Conservation (phyloP, 352 stramenopile genomes). For the Phytophthora litchii region DNA sequence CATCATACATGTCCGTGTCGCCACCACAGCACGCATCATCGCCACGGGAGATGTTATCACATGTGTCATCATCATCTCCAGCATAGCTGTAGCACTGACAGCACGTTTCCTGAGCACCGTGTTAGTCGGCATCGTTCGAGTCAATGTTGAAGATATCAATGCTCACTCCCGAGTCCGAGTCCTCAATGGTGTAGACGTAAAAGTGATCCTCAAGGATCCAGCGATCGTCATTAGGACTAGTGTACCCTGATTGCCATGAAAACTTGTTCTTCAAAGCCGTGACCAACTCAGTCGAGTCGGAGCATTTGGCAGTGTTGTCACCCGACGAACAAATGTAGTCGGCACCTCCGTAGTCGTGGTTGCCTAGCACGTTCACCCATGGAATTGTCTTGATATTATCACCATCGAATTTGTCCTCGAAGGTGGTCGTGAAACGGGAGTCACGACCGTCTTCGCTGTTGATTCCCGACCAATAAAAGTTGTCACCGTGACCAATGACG, state of each 20-base stretch:
- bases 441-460: conserved; percentile 45
- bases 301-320: conserved; percentile 35
- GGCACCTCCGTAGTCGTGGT: conserved; percentile 71
- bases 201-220: conserved; percentile 63
- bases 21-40: conserved; percentile 47
- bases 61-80: conserved; percentile 44
- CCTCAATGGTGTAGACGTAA: conserved; percentile 55
- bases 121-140: conserved; percentile 56
- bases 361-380: conserved; percentile 72
- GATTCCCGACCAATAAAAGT: conserved; percentile 76
- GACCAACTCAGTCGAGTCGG: conserved; percentile 26
- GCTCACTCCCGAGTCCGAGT: conserved; percentile 43
- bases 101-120: conserved; percentile 53
- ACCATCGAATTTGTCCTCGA: conserved; percentile 63
- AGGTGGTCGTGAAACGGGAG: conserved; percentile 61
- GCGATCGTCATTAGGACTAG: conserved; percentile 56
- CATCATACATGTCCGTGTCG: conserved; percentile 50
- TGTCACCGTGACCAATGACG: conserved; percentile 68
- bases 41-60: conserved; percentile 48
- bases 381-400: conserved; percentile 53
- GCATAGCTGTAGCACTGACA: conserved; percentile 68
- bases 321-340: conserved; percentile 59
- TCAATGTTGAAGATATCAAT: conserved; percentile 72
- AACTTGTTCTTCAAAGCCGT: conserved; percentile 50
- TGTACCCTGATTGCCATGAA: conserved; percentile 49